Evolutionary conservation across 768 basidiomycete genomes (phyloP).

Genomic region (Dentipellis sp.): DNA sequence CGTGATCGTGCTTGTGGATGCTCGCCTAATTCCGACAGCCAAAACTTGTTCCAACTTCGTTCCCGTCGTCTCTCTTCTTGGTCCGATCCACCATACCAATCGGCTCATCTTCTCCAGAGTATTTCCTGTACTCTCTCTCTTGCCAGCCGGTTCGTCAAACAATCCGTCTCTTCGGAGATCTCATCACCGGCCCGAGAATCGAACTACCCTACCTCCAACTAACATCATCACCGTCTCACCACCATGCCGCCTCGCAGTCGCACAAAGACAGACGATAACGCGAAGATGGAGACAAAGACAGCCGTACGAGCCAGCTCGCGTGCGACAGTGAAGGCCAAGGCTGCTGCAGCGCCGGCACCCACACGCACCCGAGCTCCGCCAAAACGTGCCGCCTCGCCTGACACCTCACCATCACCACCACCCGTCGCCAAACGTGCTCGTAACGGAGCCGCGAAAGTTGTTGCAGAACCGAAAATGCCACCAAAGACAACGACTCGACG

Average conservation of each 20-base stretch:
- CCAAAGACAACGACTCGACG: not conserved
- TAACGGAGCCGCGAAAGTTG: not conserved
- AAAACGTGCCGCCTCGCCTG: slow-evolving; percentile 1
- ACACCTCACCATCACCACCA: not conserved
- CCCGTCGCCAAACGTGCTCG: slow-evolving; percentile 1
- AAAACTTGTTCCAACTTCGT: not conserved
- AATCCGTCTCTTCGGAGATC: not conserved
- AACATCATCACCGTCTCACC: not conserved
- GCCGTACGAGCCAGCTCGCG: not conserved
- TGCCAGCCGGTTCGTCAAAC: not conserved
- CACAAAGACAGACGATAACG: not conserved
- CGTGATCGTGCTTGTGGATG: too few species aligned
- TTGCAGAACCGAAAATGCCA: not conserved
- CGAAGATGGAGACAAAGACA: not conserved
- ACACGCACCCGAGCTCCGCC: not conserved
- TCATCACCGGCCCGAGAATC: not conserved
- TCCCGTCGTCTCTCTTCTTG: not conserved
- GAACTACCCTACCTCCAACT: not conserved
- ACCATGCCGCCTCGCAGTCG: not conserved
- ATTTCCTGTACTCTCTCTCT: not conserved
- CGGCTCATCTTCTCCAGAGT: too few species aligned
- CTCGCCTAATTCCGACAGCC: too few species aligned
- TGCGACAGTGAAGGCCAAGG: not conserved
- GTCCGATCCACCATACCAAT: not conserved
- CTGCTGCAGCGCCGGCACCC: not conserved